Evolutionary conservation across 148 eudicot species (phyloP).

Genomic region (Amaranthus hypochondriacus): DNA sequence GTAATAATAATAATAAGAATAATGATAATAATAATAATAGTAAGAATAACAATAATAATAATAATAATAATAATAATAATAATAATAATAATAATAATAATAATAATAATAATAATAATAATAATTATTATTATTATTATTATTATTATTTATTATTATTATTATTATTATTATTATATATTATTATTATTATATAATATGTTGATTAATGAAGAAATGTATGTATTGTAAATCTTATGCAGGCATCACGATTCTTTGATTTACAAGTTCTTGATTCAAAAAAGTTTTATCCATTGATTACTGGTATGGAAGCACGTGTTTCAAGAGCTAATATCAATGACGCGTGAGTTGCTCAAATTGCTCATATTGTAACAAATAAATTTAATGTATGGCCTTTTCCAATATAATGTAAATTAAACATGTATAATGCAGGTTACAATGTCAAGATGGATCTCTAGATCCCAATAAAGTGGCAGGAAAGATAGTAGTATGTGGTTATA

Average conservation of each 20-base stretch:
- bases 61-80: not conserved
- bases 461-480: not conserved
- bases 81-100: too few relatives aligned
- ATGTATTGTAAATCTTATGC: not conserved
- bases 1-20: not conserved
- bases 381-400: too few relatives aligned
- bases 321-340: not conserved
- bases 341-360: conserved; percentile 2
- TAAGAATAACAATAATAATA: not conserved
- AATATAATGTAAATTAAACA: too few relatives aligned
- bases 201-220: too few relatives aligned
- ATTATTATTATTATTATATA: not conserved
- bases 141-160: not conserved
- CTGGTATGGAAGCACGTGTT: not conserved
- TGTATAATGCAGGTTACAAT: not conserved
- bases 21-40: not conserved
- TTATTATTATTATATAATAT: too few relatives aligned
- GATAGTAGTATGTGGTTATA: not conserved
- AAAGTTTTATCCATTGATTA: not conserved
- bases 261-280: not conserved
- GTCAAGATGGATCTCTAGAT: not conserved
- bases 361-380: not conserved
- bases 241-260: not conserved
- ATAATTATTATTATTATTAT: not conserved
- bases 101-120: not conserved